These are phyloP conservation scores for Phytophthora sojae DNA, from an alignment of 352 stramenopile species.

Conservation along the genomic window DNA sequence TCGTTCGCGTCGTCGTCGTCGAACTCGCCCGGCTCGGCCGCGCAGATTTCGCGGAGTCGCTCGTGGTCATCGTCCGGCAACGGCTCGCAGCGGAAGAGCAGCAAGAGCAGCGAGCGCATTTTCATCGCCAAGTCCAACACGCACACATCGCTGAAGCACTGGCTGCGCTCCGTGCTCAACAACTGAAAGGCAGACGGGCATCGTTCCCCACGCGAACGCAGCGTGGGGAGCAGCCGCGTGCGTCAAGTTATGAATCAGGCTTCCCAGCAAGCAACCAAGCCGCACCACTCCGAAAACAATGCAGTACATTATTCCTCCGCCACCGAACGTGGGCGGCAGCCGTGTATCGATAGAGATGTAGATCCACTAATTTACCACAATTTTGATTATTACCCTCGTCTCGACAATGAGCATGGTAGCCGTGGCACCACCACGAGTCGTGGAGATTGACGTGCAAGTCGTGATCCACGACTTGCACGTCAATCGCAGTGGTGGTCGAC, in stretches of 20 bases:
- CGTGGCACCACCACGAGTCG: neutral
- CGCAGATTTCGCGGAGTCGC: constrained; percentile 36
- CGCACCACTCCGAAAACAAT: constrained; percentile 6
- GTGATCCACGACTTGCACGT: too few species aligned
- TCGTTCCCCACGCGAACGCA: constrained; percentile 20
- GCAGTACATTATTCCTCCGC: constrained; percentile 36
- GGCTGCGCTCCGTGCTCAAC: constrained; percentile 72
- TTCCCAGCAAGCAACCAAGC: constrained; percentile 6
- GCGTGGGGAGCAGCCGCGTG: constrained; percentile 16
- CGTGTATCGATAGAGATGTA: constrained; percentile 42
- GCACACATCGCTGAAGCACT: constrained; percentile 76
- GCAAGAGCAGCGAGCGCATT: constrained; percentile 48
- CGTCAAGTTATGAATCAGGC: constrained; percentile 31
- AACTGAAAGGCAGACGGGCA: constrained; percentile 35
- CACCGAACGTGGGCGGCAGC: constrained; percentile 11
- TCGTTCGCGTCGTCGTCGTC: constrained; percentile 38
- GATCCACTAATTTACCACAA: constrained; percentile 47
- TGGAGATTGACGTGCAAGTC: too few species aligned
- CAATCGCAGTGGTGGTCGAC: constrained; percentile 4
- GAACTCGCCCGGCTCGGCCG: constrained; percentile 14
- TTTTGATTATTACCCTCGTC: constrained; percentile 41
- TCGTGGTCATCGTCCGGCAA: constrained; percentile 39
- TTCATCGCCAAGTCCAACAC: constrained; percentile 78
- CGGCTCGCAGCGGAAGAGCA: constrained; percentile 35
- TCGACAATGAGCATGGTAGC: constrained; percentile 13